phyloP scores from a whole-genome alignment of 306 rosid species.

The Citrullus mucosospermus region DNA sequence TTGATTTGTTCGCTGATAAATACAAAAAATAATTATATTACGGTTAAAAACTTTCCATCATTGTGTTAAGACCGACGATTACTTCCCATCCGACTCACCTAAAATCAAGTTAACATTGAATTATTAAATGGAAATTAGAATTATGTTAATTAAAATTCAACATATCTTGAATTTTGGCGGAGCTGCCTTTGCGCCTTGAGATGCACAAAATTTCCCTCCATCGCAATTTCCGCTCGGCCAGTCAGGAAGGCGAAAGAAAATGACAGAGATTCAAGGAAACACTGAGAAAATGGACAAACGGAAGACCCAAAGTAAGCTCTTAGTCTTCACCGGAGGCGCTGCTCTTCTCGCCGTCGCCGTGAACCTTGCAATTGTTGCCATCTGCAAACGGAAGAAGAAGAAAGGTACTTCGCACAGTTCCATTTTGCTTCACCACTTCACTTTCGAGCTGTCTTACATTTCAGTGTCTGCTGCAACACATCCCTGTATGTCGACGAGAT shows the following conservation, averaged over 20 bases:
- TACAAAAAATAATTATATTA: too few species aligned
- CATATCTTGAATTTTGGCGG: slow-evolving; percentile 6
- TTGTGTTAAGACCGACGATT: neutral
- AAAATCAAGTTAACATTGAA: neutral
- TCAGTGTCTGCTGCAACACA: neutral
- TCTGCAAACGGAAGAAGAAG: slow-evolving; percentile 43
- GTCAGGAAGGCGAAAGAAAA: slow-evolving; percentile 27
- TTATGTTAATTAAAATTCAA: neutral
- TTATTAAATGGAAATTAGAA: neutral
- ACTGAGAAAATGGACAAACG: slow-evolving; percentile 39
- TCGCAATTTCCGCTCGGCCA: slow-evolving; percentile 30
- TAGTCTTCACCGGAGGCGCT: slow-evolving; percentile 69
- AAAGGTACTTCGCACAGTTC: slow-evolving; percentile 30
- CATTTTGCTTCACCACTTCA: neutral
- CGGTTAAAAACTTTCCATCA: neutral
- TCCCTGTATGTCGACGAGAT: neutral
- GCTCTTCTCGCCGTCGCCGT: slow-evolving; percentile 60
- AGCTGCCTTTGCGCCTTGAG: slow-evolving; percentile 19
- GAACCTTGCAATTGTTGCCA: slow-evolving; percentile 49
- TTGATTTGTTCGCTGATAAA: too few species aligned
- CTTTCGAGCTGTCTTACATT: slow-evolving; percentile 1
- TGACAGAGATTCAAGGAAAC: slow-evolving; percentile 40
- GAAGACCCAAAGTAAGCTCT: slow-evolving; percentile 24
- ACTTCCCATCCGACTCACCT: neutral
- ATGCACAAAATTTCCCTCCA: slow-evolving; percentile 38